Conservation (phyloP, 2,329 filamentous ascomycete species). For the Colletotrichum acutatum region DNA sequence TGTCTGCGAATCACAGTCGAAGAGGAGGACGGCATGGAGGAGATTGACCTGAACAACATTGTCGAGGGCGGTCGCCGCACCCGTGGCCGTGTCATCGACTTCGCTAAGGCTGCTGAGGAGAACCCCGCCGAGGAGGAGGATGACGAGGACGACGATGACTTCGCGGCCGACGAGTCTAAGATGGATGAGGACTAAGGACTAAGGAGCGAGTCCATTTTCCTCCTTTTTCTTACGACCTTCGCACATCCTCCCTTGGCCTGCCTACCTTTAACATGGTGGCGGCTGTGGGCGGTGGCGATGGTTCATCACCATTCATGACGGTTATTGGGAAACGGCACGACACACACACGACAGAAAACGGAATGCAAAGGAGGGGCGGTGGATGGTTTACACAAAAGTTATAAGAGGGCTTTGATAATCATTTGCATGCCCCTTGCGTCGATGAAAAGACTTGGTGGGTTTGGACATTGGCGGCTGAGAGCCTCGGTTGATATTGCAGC, state of each 20-base stretch:
- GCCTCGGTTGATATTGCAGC: conserved; percentile 18
- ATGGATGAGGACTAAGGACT: conserved; percentile 74
- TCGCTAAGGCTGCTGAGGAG: conserved; percentile 87
- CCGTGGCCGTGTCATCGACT: conserved; percentile 92
- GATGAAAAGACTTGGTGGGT: conserved; percentile 11
- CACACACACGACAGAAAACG: neutral
- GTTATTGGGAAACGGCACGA: conserved; percentile 12
- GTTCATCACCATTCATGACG: neutral
- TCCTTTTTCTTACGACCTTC: conserved; percentile 6
- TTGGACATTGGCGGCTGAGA: conserved; percentile 21
- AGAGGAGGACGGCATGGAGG: conserved; percentile 86
- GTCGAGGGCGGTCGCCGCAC: conserved; percentile 83
- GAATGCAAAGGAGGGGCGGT: conserved; percentile 7
- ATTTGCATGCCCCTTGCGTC: neutral
- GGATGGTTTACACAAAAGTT: conserved; percentile 31
- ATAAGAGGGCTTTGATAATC: conserved; percentile 2
- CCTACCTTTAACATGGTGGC: too few relatives aligned
- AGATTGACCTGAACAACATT: conserved; percentile 92
- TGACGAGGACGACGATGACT: conserved; percentile 80
- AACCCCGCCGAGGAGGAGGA: conserved; percentile 81
- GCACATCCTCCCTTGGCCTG: neutral
- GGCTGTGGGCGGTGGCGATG: neutral
- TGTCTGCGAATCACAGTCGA: conserved; percentile 56
- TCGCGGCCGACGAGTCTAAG: conserved; percentile 75
- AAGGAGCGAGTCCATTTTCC: conserved; percentile 30